Conservation (phyloP, 495 filamentous ascomycete species). For the Aspergillus steynii region DNA sequence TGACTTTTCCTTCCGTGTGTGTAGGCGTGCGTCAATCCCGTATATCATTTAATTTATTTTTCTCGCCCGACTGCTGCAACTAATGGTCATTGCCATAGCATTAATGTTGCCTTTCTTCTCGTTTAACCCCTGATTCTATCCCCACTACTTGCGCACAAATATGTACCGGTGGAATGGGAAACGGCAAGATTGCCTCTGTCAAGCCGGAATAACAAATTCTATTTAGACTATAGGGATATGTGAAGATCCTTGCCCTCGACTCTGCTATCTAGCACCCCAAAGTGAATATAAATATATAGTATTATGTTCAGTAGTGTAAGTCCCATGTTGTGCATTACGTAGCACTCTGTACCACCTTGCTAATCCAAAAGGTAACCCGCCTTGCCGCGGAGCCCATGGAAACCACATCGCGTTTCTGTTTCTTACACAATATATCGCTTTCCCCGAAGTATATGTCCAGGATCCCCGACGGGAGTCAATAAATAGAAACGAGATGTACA, state of each 20-base stretch:
- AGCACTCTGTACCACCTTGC: not conserved
- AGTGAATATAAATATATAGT: no score
- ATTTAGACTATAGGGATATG: not conserved
- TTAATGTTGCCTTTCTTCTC: not conserved
- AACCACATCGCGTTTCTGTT: constrained; percentile 1
- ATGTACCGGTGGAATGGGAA: not conserved
- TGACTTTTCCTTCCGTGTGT: not conserved
- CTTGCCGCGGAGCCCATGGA: not conserved
- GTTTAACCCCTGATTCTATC: not conserved
- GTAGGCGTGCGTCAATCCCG: not conserved
- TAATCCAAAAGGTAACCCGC: not conserved
- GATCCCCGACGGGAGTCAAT: not conserved
- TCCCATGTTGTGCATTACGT: not conserved
- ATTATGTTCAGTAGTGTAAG: not conserved
- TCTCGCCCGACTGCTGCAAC: not conserved
- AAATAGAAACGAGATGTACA: constrained; percentile 12
- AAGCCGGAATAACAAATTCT: not conserved
- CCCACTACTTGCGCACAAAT: not conserved
- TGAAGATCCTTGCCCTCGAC: not conserved
- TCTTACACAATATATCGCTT: constrained; percentile 16
- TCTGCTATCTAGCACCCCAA: not conserved
- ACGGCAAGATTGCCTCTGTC: not conserved
- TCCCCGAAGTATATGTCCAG: not conserved
- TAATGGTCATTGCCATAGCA: not conserved
- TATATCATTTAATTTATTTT: constrained; percentile 9